Conservation (phyloP, 208 protist genomes). For the Naegleria lovaniensis region DNA sequence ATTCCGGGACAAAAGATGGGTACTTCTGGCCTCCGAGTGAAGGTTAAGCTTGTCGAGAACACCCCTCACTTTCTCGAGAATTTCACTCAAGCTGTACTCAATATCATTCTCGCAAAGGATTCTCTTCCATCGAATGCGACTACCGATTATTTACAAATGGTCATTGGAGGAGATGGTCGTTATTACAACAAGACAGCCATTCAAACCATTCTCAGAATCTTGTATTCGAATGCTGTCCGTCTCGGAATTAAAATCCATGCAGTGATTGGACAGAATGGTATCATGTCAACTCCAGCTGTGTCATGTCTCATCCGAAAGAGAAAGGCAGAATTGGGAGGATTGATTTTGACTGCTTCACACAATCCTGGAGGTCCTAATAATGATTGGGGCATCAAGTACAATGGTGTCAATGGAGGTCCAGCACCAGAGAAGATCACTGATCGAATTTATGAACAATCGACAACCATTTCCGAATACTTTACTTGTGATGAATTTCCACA, state of each 20-base stretch:
- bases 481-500: constrained; percentile 53
- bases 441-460: constrained; percentile 78
- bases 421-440: constrained; percentile 86
- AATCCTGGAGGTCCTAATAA: constrained; percentile 91
- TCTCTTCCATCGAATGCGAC: not conserved
- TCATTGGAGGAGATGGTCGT: constrained; percentile 92
- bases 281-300: constrained; percentile 92
- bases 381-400: constrained; percentile 99
- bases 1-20: constrained; percentile 84
- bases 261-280: constrained; percentile 78
- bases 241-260: constrained; percentile 40
- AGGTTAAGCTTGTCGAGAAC: constrained; percentile 73
- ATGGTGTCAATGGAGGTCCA: constrained; percentile 90
- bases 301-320: constrained; percentile 80
- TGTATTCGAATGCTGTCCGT: constrained; percentile 80
- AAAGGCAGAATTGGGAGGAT: constrained; percentile 64
- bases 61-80: constrained; percentile 88
- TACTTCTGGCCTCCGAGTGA: constrained; percentile 91
- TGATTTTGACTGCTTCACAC: constrained; percentile 95
- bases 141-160: constrained; percentile 49
- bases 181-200: constrained; percentile 81
- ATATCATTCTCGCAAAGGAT: constrained; percentile 57
- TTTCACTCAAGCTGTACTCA: constrained; percentile 91
- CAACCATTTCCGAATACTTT: constrained; percentile 59
- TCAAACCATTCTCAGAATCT: constrained; percentile 86